Percentiles rank a stretch among this genome's conserved stretches.
These are phyloP conservation scores for Fusarium nematophilum DNA, from an alignment of 2,329 filamentous ascomycete species.

Conservation along the genomic window DNA sequence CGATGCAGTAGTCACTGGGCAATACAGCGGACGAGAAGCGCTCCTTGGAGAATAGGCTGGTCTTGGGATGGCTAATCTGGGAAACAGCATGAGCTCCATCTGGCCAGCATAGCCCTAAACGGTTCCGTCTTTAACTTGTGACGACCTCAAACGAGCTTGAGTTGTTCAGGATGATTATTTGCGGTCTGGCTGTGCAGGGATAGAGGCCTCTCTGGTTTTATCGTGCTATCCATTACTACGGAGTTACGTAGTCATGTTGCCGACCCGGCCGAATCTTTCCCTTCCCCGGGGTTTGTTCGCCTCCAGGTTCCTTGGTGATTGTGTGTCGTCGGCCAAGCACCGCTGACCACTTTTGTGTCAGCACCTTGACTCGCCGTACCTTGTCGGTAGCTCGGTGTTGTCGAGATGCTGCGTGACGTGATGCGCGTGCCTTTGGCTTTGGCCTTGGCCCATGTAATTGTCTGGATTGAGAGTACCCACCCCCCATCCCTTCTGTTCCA, in stretches of 20 bases:
- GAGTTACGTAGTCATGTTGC: too few relatives aligned
- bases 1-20: slow-evolving; percentile 24
- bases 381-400: too few relatives aligned
- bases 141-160: too few relatives aligned
- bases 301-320: not conserved
- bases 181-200: slow-evolving; percentile 26
- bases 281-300: slow-evolving; percentile 14
- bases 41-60: not conserved
- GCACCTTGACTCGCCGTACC: too few relatives aligned
- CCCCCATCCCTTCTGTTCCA: too few relatives aligned
- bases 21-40: too few relatives aligned
- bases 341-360: too few relatives aligned
- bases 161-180: too few relatives aligned
- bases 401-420: slow-evolving; percentile 1
- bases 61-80: slow-evolving; percentile 21
- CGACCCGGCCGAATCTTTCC: slow-evolving; percentile 26
- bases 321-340: slow-evolving; percentile 7
- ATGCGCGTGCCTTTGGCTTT: too few relatives aligned
- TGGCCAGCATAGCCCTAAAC: slow-evolving; percentile 22
- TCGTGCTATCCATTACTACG: not conserved
- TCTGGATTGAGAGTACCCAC: too few relatives aligned
- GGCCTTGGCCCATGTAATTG: slow-evolving; percentile 37
- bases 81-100: slow-evolving; percentile 1
- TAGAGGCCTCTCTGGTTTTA: slow-evolving; percentile 14
- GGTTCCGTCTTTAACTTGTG: not conserved